Evolutionary conservation across 2,329 filamentous ascomycete species (phyloP), one percentile per base, ranked within the genome.

Genomic region (Mycosphaerella arachidis): DNA sequence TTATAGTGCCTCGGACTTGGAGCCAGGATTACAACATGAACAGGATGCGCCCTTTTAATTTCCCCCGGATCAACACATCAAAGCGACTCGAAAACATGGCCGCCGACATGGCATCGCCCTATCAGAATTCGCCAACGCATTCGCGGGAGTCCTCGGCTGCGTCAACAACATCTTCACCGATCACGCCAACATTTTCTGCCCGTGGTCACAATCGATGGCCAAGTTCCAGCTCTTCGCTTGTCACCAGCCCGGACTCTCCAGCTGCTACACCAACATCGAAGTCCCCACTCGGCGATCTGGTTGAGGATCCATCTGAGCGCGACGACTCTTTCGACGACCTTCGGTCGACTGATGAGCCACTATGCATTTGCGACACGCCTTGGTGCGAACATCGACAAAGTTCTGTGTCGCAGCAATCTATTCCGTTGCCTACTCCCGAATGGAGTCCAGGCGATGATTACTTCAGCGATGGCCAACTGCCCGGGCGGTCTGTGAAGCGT

Each of bases 221-320:
- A 27, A 93, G 90, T 76, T 94, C 91, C 0, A 82, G 83, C 30
- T 96, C 92, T 1, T 96, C 92, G 5, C 79, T 91, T 58, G 87
- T 89, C 58, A 81, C 90, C 8, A 78, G 81, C 33, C 79, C 83
- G 75, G 63, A 87, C 81, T 57, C 87, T 81, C 61, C 87, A 81
- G 60, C 82, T 77, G 70, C 68, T 43, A 54, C 80, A 6, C 58
- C 63, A 24, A 59, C 63, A 78, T 78, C 84, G 0, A 90, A 90
- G 75, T 82, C 84, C 61, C 82, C 82, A 55, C 80, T 97, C 63
- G 89, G 91, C 16, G 90, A 94, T 69, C 89, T 97, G 20, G 84
- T 92, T 70, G 92, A 97, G 74, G 92, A 96, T 70, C 86, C 89
- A 1, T 76, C 86, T 46, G 89, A 92, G 72, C 83, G 82, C 56